phyloP scores from a whole-genome alignment of 2,329 filamentous ascomycete genomes.

The Hypoxylon sp. region DNA sequence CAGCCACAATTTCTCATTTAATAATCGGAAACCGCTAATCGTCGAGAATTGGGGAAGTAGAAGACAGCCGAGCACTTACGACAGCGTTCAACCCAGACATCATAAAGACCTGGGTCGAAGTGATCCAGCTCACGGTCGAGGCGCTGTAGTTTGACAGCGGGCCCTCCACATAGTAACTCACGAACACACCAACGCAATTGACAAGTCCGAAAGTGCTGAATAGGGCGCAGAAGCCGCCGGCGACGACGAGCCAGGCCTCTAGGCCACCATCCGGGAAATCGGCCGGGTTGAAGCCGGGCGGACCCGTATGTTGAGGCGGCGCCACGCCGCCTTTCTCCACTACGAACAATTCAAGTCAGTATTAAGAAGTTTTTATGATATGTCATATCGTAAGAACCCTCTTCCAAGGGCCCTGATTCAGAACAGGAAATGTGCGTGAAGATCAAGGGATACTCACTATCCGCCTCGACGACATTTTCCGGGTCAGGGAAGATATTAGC shows the following conservation, averaged over 20 bases:
- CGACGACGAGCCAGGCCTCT: slow-evolving; percentile 70
- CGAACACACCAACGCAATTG: slow-evolving; percentile 66
- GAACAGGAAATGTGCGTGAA: background rate
- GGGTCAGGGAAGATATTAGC: slow-evolving; percentile 41
- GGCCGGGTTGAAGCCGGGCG: slow-evolving; percentile 57
- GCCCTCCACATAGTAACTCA: slow-evolving; percentile 66
- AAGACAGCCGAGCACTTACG: slow-evolving; percentile 45
- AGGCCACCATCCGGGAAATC: slow-evolving; percentile 71
- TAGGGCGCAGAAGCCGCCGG: slow-evolving; percentile 58
- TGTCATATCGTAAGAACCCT: background rate
- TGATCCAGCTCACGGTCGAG: slow-evolving; percentile 69
- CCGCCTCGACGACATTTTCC: slow-evolving; percentile 43
- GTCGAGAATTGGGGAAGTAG: background rate
- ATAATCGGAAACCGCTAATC: background rate
- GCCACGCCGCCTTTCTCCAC: slow-evolving; percentile 52
- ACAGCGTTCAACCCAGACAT: slow-evolving; percentile 62
- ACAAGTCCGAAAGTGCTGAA: slow-evolving; percentile 58
- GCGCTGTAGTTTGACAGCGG: slow-evolving; percentile 62
- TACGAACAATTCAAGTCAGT: slow-evolving; percentile 47
- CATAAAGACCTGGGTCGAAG: slow-evolving; percentile 63
- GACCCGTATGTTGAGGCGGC: slow-evolving; percentile 25
- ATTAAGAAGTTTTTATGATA: background rate
- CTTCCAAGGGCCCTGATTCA: background rate
- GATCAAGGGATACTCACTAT: slow-evolving; percentile 31
- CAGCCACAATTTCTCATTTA: background rate